A percentile compares a stretch with the other conserved stretches of the same genome.
Conservation (phyloP, 345 rosid genomes). For the Lagerstroemia speciosa region DNA sequence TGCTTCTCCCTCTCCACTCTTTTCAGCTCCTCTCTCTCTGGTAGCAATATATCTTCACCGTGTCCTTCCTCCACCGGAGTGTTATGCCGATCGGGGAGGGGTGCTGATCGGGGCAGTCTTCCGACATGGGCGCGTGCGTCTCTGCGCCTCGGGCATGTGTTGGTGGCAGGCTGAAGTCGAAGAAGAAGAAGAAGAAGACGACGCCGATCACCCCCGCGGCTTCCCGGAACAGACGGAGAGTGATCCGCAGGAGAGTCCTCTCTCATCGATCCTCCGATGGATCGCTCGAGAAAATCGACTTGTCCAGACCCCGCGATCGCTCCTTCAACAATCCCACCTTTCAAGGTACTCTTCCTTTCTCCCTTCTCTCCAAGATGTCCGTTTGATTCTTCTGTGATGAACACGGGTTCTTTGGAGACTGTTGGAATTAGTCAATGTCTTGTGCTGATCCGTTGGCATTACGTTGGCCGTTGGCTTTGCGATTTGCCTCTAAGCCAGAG, state of each 20-base stretch:
- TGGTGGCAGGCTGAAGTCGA: conserved; percentile 48
- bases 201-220: neutral
- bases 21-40: neutral
- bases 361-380: no score
- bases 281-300: conserved; percentile 32
- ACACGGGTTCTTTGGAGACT: neutral
- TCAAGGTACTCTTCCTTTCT: conserved; percentile 32
- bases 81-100: neutral
- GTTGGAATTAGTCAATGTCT: conserved; percentile 6
- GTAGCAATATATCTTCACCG: neutral
- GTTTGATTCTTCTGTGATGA: neutral
- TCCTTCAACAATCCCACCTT: conserved; percentile 47
- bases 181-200: conserved; percentile 33
- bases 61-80: neutral
- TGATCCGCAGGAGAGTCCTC: conserved; percentile 30
- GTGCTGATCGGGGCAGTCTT: conserved; percentile 1
- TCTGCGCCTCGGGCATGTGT: conserved; percentile 66
- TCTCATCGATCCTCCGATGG: conserved; percentile 43
- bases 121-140: conserved; percentile 72
- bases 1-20: neutral
- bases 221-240: conserved; percentile 30
- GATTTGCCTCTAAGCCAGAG: neutral
- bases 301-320: conserved; percentile 32
- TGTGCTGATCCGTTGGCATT: neutral
- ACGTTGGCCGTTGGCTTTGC: neutral